Evolutionary conservation across 108 stramenopile species (phyloP), one percentile per base, ranked within the genome.

Genomic region (Parmales sp.): DNA sequence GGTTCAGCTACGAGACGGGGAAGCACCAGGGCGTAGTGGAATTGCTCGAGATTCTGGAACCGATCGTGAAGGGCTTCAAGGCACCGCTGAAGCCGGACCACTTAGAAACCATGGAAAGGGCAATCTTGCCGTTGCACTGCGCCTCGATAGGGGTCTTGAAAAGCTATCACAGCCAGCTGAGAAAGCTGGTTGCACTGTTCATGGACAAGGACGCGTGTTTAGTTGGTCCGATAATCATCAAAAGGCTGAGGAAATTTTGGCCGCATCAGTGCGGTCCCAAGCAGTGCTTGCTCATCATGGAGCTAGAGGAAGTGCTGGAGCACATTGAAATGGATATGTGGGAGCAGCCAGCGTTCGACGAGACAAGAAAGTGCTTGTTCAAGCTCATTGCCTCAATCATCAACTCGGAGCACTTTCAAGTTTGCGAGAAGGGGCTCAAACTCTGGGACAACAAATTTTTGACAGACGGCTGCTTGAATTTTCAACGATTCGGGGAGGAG

Each of bases 11-110:
- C 64, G 69, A 73, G 67, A 72, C 28, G 0, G 51, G 39, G 19
- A 20, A 45, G 20, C 72, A 77, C 67, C 68, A 73, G 19, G 76
- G 76, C 38, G 38, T 77, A 9, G 71, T 69, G 9, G 76, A 77
- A 49, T 36, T 77, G 51, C 70, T 77, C 23, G 72, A 73, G 38
- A 67, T 77, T 36, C 69, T 77, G 37, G 76, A 67, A 18, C 67
- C 71, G 37, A 74, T 77, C 50, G 73, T 77, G 64, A 77, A 77
- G 45, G 76, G 76, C 4, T 77, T 77, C 51, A 72, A 72, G 26
- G 37, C 64, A 18, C 76, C 76, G 8, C 60, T 77, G 23, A 77
- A 77, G 31, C 9, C 39, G 19, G 76, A 77, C 51, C 76, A 77
- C 71, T 39, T 70, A 39, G 46, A 63, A 18, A 68, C 70, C 13